These are phyloP conservation scores for Trypanosoma platydactyli DNA, from an alignment of 208 protist species.

Conservation along the genomic window DNA sequence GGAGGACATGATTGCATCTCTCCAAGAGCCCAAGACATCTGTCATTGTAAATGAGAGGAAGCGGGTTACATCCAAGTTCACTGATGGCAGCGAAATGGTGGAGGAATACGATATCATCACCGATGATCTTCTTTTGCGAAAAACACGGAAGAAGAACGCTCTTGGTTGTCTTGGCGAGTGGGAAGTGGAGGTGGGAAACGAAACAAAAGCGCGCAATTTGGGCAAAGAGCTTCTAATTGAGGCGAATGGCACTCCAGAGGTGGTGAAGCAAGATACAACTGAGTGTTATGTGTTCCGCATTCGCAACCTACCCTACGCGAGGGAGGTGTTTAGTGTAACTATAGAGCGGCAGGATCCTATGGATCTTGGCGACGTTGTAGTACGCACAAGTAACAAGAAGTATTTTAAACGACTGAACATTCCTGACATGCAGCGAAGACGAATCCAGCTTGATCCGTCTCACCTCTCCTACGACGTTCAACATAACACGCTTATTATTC, in stretches of 20 bases:
- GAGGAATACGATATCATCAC: conserved; percentile 95
- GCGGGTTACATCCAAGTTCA: conserved; percentile 88
- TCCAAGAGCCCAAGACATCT: conserved; percentile 76
- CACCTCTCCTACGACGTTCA: conserved; percentile 83
- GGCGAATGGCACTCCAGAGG: conserved; percentile 65
- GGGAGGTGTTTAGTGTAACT: conserved; percentile 77
- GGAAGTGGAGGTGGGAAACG: conserved; percentile 86
- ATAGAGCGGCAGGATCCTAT: conserved; percentile 63
- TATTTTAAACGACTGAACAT: conserved; percentile 93
- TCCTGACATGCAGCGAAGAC: conserved; percentile 70
- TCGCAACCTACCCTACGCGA: conserved; percentile 91
- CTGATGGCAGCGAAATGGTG: conserved; percentile 87
- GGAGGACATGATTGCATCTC: conserved; percentile 26
- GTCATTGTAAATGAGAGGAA: conserved; percentile 80
- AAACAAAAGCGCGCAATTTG: conserved; percentile 50
- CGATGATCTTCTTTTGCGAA: conserved; percentile 90
- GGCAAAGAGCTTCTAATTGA: conserved; percentile 76
- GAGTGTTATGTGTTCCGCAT: conserved; percentile 89
- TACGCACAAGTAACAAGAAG: conserved; percentile 96
- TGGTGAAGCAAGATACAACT: conserved; percentile 83
- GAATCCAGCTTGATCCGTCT: conserved; percentile 56
- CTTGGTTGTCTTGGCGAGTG: conserved; percentile 86
- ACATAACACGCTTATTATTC: conserved; percentile 92
- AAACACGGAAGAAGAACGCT: conserved; percentile 61
- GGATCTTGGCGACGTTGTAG: conserved; percentile 81